These are phyloP conservation scores for Eutrema yunnanense DNA, from an alignment of 345 rosid genomes.

Conservation along the genomic window DNA sequence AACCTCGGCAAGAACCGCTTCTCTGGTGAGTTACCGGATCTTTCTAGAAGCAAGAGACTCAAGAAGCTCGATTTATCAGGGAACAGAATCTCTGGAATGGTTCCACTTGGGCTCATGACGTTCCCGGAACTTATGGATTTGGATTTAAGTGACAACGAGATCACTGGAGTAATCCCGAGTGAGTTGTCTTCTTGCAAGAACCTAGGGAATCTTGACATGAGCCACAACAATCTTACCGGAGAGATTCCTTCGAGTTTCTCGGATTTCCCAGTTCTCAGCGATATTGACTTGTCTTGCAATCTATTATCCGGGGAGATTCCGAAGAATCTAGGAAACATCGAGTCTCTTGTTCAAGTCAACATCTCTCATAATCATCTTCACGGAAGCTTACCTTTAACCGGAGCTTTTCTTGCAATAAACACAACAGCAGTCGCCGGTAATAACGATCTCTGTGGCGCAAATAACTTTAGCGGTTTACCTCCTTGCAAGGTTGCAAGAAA, in stretches of 20 bases:
- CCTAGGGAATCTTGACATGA: slow-evolving; percentile 74
- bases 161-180: slow-evolving; percentile 58
- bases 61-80: slow-evolving; percentile 62
- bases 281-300: slow-evolving; percentile 74
- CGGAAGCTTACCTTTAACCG: slow-evolving; percentile 66
- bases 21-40: slow-evolving; percentile 47
- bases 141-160: slow-evolving; percentile 49
- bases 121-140: slow-evolving; percentile 54
- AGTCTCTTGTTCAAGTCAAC: slow-evolving; percentile 58
- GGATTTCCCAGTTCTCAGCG: slow-evolving; percentile 55
- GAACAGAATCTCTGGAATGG: slow-evolving; percentile 52
- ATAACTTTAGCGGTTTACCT: slow-evolving; percentile 35
- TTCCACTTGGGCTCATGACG: slow-evolving; percentile 40
- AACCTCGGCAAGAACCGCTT: slow-evolving; percentile 59
- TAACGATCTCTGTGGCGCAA: slow-evolving; percentile 39
- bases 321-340: slow-evolving; percentile 35
- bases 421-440: slow-evolving; percentile 62
- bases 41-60: slow-evolving; percentile 50
- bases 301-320: slow-evolving; percentile 64
- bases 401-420: slow-evolving; percentile 75
- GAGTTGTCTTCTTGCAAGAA: slow-evolving; percentile 64
- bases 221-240: slow-evolving; percentile 59
- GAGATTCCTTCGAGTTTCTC: slow-evolving; percentile 50
- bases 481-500: slow-evolving; percentile 45
- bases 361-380: slow-evolving; percentile 56